Conservation (phyloP, 345 rosid genomes). For the Rhodamnia argentea region DNA sequence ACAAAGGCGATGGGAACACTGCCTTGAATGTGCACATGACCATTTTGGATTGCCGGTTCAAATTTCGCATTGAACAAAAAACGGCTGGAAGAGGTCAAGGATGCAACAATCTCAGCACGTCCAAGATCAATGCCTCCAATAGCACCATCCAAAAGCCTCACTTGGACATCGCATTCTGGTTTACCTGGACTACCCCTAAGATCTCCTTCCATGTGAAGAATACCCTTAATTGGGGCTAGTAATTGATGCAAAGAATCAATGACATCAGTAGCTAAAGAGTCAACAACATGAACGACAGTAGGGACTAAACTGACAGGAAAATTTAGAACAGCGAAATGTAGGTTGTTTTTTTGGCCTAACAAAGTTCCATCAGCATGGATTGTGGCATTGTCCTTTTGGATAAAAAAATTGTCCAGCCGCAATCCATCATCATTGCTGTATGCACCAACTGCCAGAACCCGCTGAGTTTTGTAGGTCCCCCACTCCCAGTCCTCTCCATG, state of each 20-base stretch:
- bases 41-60: constrained; percentile 80
- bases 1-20: constrained; percentile 80
- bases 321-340: constrained; percentile 94
- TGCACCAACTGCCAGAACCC: constrained; percentile 79
- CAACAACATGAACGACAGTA: constrained; percentile 81
- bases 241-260: constrained; percentile 81
- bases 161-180: constrained; percentile 97
- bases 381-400: constrained; percentile 93
- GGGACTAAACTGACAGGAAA: constrained; percentile 95
- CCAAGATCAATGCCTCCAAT: constrained; percentile 95
- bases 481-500: constrained; percentile 99
- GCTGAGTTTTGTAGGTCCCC: constrained; percentile 93
- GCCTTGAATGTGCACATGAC: constrained; percentile 96
- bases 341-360: constrained; percentile 85
- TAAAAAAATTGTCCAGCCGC: constrained; percentile 81
- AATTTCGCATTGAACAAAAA: constrained; percentile 92
- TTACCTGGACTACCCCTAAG: constrained; percentile 89
- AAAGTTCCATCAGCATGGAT: constrained; percentile 95
- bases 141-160: constrained; percentile 90
- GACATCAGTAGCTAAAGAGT: constrained; percentile 74
- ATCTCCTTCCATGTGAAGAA: constrained; percentile 98
- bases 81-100: constrained; percentile 81
- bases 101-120: constrained; percentile 93
- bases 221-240: constrained; percentile 80
- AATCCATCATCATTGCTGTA: constrained; percentile 93